Conservation (phyloP, 495 filamentous ascomycete genomes). For the Coniosporium apollinis region DNA sequence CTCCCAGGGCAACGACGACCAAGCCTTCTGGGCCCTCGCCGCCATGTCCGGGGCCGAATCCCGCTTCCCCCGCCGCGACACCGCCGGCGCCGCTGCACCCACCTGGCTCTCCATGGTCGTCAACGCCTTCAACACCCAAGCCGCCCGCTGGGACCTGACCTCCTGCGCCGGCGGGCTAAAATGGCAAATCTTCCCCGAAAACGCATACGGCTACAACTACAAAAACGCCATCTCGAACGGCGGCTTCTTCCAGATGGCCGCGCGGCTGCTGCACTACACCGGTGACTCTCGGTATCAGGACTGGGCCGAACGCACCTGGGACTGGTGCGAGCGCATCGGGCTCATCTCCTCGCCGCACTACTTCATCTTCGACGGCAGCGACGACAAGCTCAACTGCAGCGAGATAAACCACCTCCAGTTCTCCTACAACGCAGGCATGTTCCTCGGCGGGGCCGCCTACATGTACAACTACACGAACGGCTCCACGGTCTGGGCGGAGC, state of each 20-base stretch:
- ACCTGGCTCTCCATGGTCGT: conserved; percentile 42
- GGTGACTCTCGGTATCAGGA: conserved; percentile 41
- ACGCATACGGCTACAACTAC: conserved; percentile 37
- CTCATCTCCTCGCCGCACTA: conserved; percentile 18
- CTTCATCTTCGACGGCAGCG: conserved; percentile 22
- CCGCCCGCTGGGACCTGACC: conserved; percentile 30
- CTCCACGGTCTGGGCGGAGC: conserved; percentile 14
- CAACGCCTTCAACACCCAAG: conserved; percentile 23
- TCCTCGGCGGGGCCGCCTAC: conserved; percentile 45
- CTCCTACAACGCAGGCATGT: conserved; percentile 48
- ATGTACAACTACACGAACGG: conserved; percentile 49
- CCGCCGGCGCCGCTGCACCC: conserved; percentile 34
- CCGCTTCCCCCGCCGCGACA: conserved; percentile 54
- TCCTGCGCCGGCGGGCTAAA: conserved; percentile 35
- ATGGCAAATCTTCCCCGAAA: conserved; percentile 39
- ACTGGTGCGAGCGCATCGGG: conserved; percentile 17
- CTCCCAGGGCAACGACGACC: conserved; percentile 54
- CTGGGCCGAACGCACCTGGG: conserved; percentile 21
- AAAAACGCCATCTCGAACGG: conserved; percentile 59
- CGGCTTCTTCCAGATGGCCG: conserved; percentile 49
- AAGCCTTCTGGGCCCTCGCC: conserved; percentile 66
- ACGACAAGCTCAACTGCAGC: conserved; percentile 17
- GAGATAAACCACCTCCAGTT: conserved; percentile 32
- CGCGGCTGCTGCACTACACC: conserved; percentile 50
- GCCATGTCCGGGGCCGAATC: conserved; percentile 59